A percentile compares a stretch with the other conserved stretches of the same genome.
Conservation (phyloP, 2,329 filamentous ascomycete species). For the Aspergillus transmontanensis region DNA sequence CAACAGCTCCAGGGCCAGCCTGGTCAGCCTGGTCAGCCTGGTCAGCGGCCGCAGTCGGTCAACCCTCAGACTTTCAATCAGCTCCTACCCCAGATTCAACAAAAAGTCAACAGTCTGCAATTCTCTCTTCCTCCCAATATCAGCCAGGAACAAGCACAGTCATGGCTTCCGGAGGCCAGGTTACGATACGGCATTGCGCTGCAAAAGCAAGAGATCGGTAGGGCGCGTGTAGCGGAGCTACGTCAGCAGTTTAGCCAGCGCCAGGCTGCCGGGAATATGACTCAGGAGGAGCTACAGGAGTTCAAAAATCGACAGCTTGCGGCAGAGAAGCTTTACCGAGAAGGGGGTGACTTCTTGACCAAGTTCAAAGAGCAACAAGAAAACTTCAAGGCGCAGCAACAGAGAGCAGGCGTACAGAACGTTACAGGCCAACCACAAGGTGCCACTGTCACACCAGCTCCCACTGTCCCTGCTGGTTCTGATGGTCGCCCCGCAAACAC, state of each 20-base stretch:
- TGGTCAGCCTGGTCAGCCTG: conserved; percentile 23
- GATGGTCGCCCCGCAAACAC: conserved; percentile 27
- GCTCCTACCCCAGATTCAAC: conserved; percentile 49
- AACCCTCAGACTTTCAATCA: conserved; percentile 45
- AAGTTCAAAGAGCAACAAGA: conserved; percentile 54
- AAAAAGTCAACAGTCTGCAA: conserved; percentile 47
- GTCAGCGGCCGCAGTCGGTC: conserved; percentile 35
- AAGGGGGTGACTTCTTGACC: conserved; percentile 49
- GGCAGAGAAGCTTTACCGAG: conserved; percentile 44
- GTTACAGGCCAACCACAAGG: conserved; percentile 1
- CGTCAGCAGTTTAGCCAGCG: conserved; percentile 42
- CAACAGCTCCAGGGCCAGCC: conserved; percentile 31
- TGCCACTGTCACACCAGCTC: conserved; percentile 13
- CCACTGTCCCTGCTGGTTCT: conserved; percentile 20
- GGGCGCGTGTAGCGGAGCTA: conserved; percentile 45
- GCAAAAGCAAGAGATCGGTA: conserved; percentile 52
- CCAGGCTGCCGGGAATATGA: conserved; percentile 42
- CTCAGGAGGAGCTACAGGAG: conserved; percentile 45
- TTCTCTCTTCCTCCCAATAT: conserved; percentile 51
- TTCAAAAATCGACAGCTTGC: conserved; percentile 45
- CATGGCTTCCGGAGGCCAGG: conserved; percentile 51
- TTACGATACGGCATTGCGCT: conserved; percentile 51
- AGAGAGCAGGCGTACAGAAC: conserved; percentile 26
- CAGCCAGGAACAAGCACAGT: conserved; percentile 44
- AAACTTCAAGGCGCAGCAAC: conserved; percentile 43